Evolutionary conservation across 495 filamentous ascomycete species (phyloP).

Genomic region (Xylona heveae): DNA sequence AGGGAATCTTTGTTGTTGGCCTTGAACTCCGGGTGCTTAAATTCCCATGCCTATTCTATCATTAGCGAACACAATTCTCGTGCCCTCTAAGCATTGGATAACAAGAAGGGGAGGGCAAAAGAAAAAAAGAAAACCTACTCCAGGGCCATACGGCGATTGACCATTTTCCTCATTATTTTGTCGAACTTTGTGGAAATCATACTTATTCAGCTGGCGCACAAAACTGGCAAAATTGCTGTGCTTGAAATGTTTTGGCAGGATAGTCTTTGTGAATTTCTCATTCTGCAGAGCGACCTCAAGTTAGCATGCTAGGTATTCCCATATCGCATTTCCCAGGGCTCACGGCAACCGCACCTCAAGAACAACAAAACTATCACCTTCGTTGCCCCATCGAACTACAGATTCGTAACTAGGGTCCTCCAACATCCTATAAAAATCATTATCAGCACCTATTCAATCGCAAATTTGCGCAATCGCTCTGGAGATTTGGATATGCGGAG

Average conservation of each 20-base stretch:
- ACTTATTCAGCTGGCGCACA: conserved; percentile 96
- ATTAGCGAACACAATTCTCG: conserved; percentile 5
- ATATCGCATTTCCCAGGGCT: neutral
- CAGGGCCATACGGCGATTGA: conserved; percentile 74
- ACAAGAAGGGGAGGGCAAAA: conserved; percentile 2
- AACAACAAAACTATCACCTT: conserved; percentile 91
- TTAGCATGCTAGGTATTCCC: conserved; percentile 3
- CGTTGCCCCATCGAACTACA: conserved; percentile 89
- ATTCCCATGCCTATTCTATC: conserved; percentile 67
- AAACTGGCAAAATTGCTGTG: conserved; percentile 99
- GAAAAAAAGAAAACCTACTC: conserved; percentile 33
- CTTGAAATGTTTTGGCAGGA: conserved; percentile 97
- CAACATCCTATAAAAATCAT: conserved; percentile 51
- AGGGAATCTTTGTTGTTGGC: conserved; percentile 89
- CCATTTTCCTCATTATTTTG: conserved; percentile 90
- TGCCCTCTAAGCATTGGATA: neutral
- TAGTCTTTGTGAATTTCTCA: conserved; percentile 94
- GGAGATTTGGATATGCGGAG: conserved; percentile 3
- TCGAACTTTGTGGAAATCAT: conserved; percentile 97
- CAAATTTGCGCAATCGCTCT: conserved; percentile 7
- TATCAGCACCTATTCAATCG: conserved; percentile 10
- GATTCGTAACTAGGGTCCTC: conserved; percentile 84
- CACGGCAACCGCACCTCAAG: conserved; percentile 48
- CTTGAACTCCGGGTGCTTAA: conserved; percentile 93
- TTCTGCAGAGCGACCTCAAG: conserved; percentile 31